Conservation (phyloP, 306 rosid species). For the Astragalus glycyphyllos region DNA sequence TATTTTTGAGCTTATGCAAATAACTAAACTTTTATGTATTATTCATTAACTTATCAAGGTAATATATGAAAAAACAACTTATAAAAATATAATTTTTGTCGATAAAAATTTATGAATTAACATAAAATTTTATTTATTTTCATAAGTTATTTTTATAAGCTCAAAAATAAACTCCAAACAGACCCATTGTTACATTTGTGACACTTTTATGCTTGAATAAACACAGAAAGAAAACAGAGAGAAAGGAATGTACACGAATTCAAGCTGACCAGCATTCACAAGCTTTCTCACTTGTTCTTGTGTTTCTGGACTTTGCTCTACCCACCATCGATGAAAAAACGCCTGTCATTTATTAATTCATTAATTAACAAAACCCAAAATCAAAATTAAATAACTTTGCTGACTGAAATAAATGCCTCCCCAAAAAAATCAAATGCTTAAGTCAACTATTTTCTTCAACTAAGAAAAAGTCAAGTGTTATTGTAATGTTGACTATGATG, state of each 20-base stretch:
- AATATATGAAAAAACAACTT: no score
- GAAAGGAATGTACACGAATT: constrained; percentile 62
- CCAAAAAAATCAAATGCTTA: neutral
- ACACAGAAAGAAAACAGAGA: neutral
- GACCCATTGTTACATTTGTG: neutral
- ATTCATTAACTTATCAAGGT: no score
- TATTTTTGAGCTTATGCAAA: no score
- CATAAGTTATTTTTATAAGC: no score
- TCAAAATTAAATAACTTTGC: constrained; percentile 10
- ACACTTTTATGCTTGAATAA: neutral
- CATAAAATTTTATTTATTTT: no score
- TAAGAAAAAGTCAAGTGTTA: no score
- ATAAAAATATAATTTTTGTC: no score
- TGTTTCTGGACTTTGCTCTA: constrained; percentile 58
- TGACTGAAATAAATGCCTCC: neutral
- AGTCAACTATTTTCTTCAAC: neutral
- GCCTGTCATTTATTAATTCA: constrained; percentile 53
- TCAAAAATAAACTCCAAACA: no score
- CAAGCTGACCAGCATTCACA: constrained; percentile 69
- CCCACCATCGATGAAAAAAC: constrained; percentile 89
- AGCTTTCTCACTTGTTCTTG: constrained; percentile 69
- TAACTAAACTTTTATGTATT: no score
- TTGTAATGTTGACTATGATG: neutral
- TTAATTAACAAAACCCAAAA: neutral
- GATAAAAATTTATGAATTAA: no score